These are phyloP conservation scores for Emmonsiellopsis sp. DNA, from an alignment of 2,329 filamentous ascomycete species.

Conservation along the genomic window DNA sequence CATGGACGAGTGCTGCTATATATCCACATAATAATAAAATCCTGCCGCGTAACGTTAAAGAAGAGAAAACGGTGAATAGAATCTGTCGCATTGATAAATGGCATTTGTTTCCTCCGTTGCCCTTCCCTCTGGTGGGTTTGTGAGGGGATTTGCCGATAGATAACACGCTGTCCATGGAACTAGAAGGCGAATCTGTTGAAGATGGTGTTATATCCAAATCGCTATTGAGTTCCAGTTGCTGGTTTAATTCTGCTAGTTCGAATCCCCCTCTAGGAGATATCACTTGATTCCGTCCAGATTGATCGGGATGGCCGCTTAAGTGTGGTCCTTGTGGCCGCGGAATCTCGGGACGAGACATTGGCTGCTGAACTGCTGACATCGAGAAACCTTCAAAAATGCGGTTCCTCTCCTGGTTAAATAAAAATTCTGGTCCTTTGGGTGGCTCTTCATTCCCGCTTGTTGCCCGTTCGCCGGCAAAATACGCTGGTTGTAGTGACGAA, in stretches of 20 bases:
- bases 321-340: neutral
- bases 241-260: too few species aligned
- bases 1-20: conserved; percentile 53
- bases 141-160: neutral
- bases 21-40: conserved; percentile 52
- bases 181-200: too few species aligned
- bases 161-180: neutral
- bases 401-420: neutral
- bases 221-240: too few species aligned
- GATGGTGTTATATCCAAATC: too few species aligned
- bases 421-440: neutral
- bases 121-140: neutral
- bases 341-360: conserved; percentile 6
- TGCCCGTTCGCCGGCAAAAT: neutral
- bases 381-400: neutral
- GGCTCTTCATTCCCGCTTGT: neutral
- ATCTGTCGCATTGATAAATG: conserved; percentile 42
- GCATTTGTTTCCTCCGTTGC: neutral
- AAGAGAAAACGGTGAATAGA: conserved; percentile 62
- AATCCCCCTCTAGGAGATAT: too few species aligned
- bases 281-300: too few species aligned
- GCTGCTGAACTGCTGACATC: neutral
- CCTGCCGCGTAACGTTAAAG: conserved; percentile 45
- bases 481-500: too few species aligned
- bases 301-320: neutral